Evolutionary conservation across 495 filamentous ascomycete species (phyloP).

Genomic region (Pseudoneurospora amorphoporcata): DNA sequence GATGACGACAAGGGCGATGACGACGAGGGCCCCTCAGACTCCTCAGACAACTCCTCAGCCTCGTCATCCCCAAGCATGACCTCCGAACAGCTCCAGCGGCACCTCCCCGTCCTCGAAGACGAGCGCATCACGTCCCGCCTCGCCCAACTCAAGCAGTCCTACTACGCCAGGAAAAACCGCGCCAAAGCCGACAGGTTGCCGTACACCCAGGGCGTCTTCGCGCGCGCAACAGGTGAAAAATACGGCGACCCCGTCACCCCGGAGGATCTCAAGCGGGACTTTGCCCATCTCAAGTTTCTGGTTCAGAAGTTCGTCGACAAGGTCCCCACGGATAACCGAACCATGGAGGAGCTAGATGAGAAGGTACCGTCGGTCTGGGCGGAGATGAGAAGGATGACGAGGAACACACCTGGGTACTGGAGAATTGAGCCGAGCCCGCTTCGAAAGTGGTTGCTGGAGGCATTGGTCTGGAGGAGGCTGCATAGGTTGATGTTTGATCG

Average conservation of each 20-base stretch:
- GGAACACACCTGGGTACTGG: neutral
- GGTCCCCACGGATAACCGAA: neutral
- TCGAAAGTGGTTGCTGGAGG: neutral
- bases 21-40: neutral
- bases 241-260: neutral
- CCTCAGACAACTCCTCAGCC: neutral
- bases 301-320: neutral
- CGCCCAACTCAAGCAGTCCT: neutral
- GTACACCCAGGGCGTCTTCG: neutral
- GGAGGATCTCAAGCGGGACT: neutral
- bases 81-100: neutral
- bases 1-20: neutral
- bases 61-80: neutral
- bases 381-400: conserved; percentile 8
- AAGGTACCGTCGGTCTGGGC: conserved; percentile 11
- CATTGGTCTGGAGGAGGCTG: neutral
- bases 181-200: neutral
- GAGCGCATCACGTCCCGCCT: neutral
- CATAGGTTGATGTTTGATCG: neutral
- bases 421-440: neutral
- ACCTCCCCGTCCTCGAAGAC: neutral
- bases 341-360: conserved; percentile 26
- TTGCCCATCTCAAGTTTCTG: neutral
- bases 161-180: neutral
- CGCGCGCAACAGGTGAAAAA: neutral